Evolutionary conservation across 2,329 filamentous ascomycete genomes (phyloP).

Genomic region (Clarireedia paspali): DNA sequence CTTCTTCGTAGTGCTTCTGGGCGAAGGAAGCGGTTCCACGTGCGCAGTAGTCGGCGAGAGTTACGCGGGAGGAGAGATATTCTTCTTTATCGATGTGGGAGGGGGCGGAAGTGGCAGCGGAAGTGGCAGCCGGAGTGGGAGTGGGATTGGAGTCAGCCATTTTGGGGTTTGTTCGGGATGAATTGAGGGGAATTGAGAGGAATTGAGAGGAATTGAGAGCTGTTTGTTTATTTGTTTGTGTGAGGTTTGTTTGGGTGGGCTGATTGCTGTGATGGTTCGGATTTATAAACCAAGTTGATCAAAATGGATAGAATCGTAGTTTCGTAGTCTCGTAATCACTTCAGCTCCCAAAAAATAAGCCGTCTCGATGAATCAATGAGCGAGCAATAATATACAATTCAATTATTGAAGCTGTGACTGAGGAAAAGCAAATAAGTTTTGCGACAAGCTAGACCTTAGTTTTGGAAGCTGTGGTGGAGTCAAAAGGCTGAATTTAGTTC

Average conservation of each 20-base stretch:
- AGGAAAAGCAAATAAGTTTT: slow-evolving; percentile 3
- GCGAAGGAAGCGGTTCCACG: slow-evolving; percentile 80
- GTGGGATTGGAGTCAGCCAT: too few species aligned
- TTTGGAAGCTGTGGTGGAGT: neutral
- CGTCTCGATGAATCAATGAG: too few species aligned
- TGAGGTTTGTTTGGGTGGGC: neutral
- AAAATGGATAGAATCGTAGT: too few species aligned
- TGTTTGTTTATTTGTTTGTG: neutral
- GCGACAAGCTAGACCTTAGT: slow-evolving; percentile 5
- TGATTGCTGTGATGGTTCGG: neutral
- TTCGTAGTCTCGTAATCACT: too few species aligned
- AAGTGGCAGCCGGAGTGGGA: too few species aligned
- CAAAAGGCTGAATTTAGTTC: neutral
- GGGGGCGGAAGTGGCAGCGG: neutral
- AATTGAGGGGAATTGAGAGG: neutral
- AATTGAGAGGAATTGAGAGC: neutral
- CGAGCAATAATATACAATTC: too few species aligned
- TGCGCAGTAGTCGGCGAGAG: slow-evolving; percentile 67
- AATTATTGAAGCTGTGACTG: neutral
- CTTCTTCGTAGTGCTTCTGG: slow-evolving; percentile 79
- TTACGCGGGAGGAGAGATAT: slow-evolving; percentile 42
- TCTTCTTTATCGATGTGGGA: slow-evolving; percentile 17
- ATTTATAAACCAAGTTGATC: neutral
- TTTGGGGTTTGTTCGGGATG: neutral
- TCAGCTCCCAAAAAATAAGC: too few species aligned